Evolutionary conservation across 495 filamentous ascomycete genomes (phyloP), one percentile per base, ranked within the genome.

Genomic region (Talaromyces wortmannii): DNA sequence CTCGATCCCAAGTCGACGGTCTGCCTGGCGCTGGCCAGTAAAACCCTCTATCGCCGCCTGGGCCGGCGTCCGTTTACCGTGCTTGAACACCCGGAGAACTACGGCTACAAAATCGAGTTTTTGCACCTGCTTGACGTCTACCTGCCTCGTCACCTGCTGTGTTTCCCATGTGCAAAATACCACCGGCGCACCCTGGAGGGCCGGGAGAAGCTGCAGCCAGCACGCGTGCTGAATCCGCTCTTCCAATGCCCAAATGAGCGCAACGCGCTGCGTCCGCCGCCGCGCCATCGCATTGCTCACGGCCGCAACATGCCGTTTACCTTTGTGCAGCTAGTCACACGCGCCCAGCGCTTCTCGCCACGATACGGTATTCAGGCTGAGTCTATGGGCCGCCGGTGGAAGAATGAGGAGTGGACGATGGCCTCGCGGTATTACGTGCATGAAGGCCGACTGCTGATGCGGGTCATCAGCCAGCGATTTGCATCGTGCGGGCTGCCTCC

Each of bases 91-190:
- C 70, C 73, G 5, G 59, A 75, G 8, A 74, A 78, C 57, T 55
- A 51, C 6, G 59, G 65, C 18, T 57, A 75, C 47, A 75, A 70
- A 40, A 59, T 72, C 30, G 63, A 69, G 7, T 82, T 85, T 62
- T 69, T 85, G 6, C 51, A 63, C 7, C 49, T 58, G 0, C 65
- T 83, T 50, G 79, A 83, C 56, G 56, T 57, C 13, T 54, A 65
- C 4, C 63, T 78, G 10, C 81, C 81, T 0, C 60, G 70, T 40
- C 78, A 83, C 53, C 69, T 85, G 18, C 70, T 83, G 36, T 85
- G 82, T 63, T 77, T 79, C 61, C 73, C 75, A n/a, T 85, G 82
- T 58, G 70, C 53, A 4, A 53, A 53, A 23, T 85, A 73, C 59
- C 82, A 85, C 62, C 63, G 61, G 5, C 73, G 82, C 53, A 76